Percentiles rank a stretch among this genome's conserved stretches.
These are phyloP conservation scores for Myriosclerotinia scirpicola DNA, from an alignment of 2,329 filamentous ascomycete species.

Conservation along the genomic window DNA sequence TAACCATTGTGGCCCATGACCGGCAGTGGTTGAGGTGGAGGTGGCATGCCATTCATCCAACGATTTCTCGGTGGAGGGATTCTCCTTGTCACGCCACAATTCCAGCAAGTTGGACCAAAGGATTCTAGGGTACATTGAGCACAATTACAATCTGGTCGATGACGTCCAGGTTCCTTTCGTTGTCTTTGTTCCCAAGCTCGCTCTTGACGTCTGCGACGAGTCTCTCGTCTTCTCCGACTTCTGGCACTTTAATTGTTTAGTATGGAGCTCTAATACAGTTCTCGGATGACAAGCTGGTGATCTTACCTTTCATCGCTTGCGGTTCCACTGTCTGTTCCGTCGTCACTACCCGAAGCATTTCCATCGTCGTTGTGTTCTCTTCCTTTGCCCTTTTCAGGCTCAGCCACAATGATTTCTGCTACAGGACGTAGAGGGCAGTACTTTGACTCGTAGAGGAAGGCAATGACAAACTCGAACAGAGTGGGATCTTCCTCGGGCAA, in stretches of 20 bases:
- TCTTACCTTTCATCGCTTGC: slow-evolving; percentile 43
- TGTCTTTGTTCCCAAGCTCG: slow-evolving; percentile 43
- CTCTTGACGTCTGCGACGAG: slow-evolving; percentile 42
- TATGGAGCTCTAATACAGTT: neutral
- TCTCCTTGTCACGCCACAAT: slow-evolving; percentile 43
- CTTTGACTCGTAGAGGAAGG: slow-evolving; percentile 51
- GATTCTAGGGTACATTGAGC: slow-evolving; percentile 43
- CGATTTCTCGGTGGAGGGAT: slow-evolving; percentile 34
- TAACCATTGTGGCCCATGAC: slow-evolving; percentile 29
- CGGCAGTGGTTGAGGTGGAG: slow-evolving; percentile 29
- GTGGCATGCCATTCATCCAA: slow-evolving; percentile 28
- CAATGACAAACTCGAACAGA: slow-evolving; percentile 53
- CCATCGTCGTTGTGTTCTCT: slow-evolving; percentile 42
- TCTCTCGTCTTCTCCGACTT: slow-evolving; percentile 42
- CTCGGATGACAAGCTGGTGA: neutral
- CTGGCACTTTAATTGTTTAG: slow-evolving; percentile 33
- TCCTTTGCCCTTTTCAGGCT: slow-evolving; percentile 46
- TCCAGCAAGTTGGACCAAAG: slow-evolving; percentile 46
- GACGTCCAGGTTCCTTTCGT: slow-evolving; percentile 48
- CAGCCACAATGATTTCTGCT: slow-evolving; percentile 37
- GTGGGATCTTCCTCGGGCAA: slow-evolving; percentile 53
- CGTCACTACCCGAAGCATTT: slow-evolving; percentile 33
- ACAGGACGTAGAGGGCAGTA: slow-evolving; percentile 49
- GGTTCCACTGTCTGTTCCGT: slow-evolving; percentile 41
- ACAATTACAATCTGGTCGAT: slow-evolving; percentile 49